Percentiles rank a stretch among this genome's conserved stretches.
Evolutionary conservation across 2,329 filamentous ascomycete species (phyloP).

Genomic region (Kalmusia sp.): DNA sequence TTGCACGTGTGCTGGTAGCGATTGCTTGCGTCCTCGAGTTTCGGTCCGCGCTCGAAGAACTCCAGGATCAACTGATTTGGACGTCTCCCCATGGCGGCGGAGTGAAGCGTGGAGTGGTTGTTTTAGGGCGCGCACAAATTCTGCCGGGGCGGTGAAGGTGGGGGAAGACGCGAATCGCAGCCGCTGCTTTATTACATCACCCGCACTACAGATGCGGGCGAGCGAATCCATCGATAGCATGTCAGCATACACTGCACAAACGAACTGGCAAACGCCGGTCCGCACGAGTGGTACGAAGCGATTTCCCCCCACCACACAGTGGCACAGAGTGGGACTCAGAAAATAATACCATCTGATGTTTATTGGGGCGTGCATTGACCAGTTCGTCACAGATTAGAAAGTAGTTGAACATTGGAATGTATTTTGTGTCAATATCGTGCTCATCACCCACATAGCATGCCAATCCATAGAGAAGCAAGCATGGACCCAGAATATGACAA

Average conservation of each 20-base stretch:
- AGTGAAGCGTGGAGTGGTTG: neutral
- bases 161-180: neutral
- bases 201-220: neutral
- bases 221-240: neutral
- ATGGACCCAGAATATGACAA: conserved; percentile 7
- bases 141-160: neutral
- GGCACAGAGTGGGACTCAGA: no score
- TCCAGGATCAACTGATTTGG: conserved; percentile 85
- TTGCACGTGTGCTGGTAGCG: conserved; percentile 92
- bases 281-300: no score
- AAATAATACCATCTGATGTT: no score
- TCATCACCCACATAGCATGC: conserved; percentile 21
- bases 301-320: no score
- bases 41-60: conserved; percentile 86
- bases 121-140: conserved; percentile 2
- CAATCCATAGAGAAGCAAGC: conserved; percentile 1
- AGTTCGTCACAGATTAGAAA: neutral
- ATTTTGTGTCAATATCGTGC: conserved; percentile 22
- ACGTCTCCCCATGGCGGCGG: conserved; percentile 73
- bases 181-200: conserved; percentile 1
- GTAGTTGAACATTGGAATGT: neutral
- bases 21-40: conserved; percentile 88
- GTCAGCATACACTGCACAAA: no score
- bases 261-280: no score
- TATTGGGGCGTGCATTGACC: no score